Percentiles rank a stretch among this genome's conserved stretches.
Conservation (phyloP, 2,329 filamentous ascomycete species). For the Akanthomyces uredinophilus region DNA sequence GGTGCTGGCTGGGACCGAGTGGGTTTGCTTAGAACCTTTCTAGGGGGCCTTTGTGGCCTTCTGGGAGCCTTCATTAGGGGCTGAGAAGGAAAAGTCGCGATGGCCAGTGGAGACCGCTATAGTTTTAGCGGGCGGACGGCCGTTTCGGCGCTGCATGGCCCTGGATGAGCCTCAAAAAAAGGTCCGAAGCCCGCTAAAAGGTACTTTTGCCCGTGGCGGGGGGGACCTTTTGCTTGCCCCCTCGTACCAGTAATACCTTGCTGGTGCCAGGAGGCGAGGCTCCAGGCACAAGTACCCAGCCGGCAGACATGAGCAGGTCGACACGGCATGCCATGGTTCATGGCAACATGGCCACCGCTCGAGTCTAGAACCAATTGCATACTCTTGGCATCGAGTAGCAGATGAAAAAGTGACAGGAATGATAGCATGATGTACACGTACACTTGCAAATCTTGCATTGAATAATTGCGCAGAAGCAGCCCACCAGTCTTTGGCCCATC, state of each 20-base stretch:
- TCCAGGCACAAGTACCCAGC: background rate
- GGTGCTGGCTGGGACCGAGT: background rate
- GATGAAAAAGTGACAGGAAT: background rate
- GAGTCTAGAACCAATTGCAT: background rate
- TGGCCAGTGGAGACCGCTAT: background rate
- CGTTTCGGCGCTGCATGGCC: background rate
- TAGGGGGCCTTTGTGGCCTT: no score
- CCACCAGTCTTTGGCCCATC: background rate
- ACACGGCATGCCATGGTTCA: background rate
- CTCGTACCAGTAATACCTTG: no score
- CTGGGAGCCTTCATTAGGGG: no score
- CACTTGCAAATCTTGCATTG: background rate
- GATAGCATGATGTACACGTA: background rate
- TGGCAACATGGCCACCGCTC: background rate
- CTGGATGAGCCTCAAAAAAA: background rate
- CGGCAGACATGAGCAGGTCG: background rate
- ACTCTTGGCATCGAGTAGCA: background rate
- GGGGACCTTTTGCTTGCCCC: no score
- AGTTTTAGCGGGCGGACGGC: background rate
- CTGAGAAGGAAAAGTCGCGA: no score
- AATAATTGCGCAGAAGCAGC: background rate
- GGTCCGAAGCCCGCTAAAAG: constrained; percentile 4
- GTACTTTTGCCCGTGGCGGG: background rate
- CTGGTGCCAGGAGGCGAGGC: background rate
- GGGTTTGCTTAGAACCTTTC: no score